phyloP scores from a whole-genome alignment of 2,329 filamentous ascomycete species.

The Didymella sp. region DNA sequence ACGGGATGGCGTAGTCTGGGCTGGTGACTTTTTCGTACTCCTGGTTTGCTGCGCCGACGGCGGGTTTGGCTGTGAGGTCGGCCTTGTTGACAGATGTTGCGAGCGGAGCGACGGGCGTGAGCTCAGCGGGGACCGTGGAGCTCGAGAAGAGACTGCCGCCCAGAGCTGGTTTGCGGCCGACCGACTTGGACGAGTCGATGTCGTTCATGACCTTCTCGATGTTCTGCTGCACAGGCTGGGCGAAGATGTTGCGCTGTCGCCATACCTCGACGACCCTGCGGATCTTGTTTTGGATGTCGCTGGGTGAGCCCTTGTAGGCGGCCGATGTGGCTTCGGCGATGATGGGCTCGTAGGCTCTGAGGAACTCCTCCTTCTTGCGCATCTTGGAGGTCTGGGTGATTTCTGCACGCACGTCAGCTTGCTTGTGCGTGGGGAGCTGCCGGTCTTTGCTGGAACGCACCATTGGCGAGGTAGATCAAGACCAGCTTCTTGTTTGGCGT shows the following conservation, averaged over 20 bases:
- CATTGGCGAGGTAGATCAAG: slow-evolving; percentile 93
- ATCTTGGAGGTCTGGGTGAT: slow-evolving; percentile 96
- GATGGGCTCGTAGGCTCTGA: slow-evolving; percentile 87
- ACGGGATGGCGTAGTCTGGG: slow-evolving; percentile 70
- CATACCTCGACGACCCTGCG: slow-evolving; percentile 92
- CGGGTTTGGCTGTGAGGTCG: slow-evolving; percentile 69
- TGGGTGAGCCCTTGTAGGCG: slow-evolving; percentile 85
- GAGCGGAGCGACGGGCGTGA: slow-evolving; percentile 74
- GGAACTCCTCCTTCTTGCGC: slow-evolving; percentile 89
- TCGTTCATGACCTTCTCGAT: slow-evolving; percentile 79
- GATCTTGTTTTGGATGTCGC: slow-evolving; percentile 88
- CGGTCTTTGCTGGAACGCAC: slow-evolving; percentile 57
- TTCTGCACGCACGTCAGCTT: slow-evolving; percentile 61
- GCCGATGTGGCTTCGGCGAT: slow-evolving; percentile 87
- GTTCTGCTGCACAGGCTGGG: slow-evolving; percentile 76
- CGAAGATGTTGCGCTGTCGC: slow-evolving; percentile 86
- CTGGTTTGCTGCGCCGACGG: slow-evolving; percentile 72
- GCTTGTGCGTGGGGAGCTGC: neutral
- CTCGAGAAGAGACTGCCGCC: slow-evolving; percentile 75
- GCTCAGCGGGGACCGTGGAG: slow-evolving; percentile 72
- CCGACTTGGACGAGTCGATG: slow-evolving; percentile 53
- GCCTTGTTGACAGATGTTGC: slow-evolving; percentile 79
- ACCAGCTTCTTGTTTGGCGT: slow-evolving; percentile 85
- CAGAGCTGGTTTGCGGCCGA: slow-evolving; percentile 63
- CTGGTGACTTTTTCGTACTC: slow-evolving; percentile 88